Evolutionary conservation across 169 alveolate genomes (phyloP).

Genomic region (Eimeria sp.): DNA sequence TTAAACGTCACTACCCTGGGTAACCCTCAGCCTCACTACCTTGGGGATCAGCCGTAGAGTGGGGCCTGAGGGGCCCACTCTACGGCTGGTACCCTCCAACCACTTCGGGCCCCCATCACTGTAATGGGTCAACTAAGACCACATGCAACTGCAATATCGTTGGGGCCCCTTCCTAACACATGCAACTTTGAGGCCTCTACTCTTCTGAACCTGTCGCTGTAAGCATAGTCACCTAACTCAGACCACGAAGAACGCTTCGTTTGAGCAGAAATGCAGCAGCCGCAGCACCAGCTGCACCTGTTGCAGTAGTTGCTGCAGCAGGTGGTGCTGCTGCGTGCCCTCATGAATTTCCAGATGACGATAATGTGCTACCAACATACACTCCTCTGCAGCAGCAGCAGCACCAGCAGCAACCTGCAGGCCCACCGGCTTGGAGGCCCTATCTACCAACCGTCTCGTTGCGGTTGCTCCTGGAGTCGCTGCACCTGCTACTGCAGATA

Average conservation of each 20-base stretch:
- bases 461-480: constrained; percentile 1
- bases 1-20: no score
- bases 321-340: constrained; percentile 9
- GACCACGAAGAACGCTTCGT: constrained; percentile 19
- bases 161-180: background rate
- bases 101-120: background rate
- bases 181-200: background rate
- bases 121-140: background rate
- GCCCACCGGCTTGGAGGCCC: constrained; percentile 29
- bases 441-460: constrained; percentile 16
- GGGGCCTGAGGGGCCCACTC: no score
- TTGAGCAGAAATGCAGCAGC: constrained; percentile 34
- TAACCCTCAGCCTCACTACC: background rate
- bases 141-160: background rate
- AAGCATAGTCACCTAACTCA: constrained; percentile 32
- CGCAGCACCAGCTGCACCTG: background rate
- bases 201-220: background rate
- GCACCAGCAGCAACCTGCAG: constrained; percentile 46
- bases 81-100: no score
- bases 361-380: constrained; percentile 12
- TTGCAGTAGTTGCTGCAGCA: constrained; percentile 9
- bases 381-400: constrained; percentile 9
- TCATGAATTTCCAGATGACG: background rate
- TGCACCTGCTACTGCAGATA: background rate
- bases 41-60: background rate